Percentiles rank a stretch among this genome's conserved stretches.
Evolutionary conservation across 768 basidiomycete species (phyloP).

Genomic region (Leccinum pellstonianum): DNA sequence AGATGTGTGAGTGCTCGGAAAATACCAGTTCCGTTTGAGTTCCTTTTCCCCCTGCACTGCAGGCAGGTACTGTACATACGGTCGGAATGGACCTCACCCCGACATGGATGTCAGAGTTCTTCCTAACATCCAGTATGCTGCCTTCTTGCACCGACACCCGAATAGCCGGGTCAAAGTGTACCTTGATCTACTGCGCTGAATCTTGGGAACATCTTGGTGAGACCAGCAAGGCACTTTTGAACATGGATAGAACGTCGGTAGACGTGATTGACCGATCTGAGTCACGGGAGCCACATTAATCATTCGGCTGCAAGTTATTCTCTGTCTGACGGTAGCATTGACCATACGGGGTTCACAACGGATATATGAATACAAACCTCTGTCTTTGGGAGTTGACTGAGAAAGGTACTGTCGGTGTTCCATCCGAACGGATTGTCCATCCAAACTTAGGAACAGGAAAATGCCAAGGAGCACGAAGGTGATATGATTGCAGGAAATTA

Average conservation of each 20-base stretch:
- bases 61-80: not conserved
- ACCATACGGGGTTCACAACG: no score
- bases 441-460: not conserved
- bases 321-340: no score
- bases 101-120: not conserved
- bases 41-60: slow-evolving; percentile 32
- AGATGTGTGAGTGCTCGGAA: not conserved
- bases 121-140: not conserved
- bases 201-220: no score
- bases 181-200: not conserved
- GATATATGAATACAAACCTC: no score
- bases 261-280: no score
- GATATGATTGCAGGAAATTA: not conserved
- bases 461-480: not conserved
- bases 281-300: no score
- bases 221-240: no score
- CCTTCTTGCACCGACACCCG: not conserved
- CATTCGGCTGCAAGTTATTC: no score
- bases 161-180: not conserved
- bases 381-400: no score
- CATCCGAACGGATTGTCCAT: not conserved
- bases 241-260: no score
- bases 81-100: not conserved
- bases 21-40: not conserved
- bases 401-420: no score